Evolutionary conservation across 305 asterid species (phyloP).

Genomic region (Solanum hybrid): DNA sequence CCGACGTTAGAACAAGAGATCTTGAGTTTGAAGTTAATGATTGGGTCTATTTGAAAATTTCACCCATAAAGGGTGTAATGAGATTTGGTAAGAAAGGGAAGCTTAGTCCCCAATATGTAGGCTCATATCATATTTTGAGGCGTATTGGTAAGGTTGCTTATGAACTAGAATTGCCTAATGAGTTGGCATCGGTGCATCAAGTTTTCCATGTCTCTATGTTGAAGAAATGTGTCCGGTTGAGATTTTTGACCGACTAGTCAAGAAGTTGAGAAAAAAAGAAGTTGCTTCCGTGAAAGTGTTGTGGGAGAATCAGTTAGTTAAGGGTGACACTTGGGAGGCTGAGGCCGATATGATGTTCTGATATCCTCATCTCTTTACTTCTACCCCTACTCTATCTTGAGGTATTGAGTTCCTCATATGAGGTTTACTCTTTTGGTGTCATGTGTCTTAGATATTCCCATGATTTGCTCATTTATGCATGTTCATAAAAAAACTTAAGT

Average conservation of each 20-base stretch:
- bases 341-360: not conserved
- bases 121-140: not conserved
- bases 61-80: not conserved
- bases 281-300: not conserved
- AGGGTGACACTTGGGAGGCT: not conserved
- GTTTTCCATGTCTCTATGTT: not conserved
- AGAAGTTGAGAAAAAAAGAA: not conserved
- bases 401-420: not conserved
- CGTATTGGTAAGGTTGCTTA: not conserved
- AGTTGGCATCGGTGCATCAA: not conserved
- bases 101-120: not conserved
- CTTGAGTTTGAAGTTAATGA: not conserved
- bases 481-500: no score
- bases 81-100: not conserved
- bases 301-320: not conserved
- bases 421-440: not conserved
- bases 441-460: no score
- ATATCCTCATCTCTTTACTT: not conserved
- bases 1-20: not conserved
- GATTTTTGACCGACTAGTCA: not conserved
- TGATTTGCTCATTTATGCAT: no score
- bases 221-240: not conserved
- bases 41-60: not conserved
- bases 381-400: not conserved
- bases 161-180: not conserved